A percentile compares a stretch with the other conserved stretches of the same genome.
Evolutionary conservation across 2,329 filamentous ascomycete genomes (phyloP).

Genomic region (Colletotrichum cereale): DNA sequence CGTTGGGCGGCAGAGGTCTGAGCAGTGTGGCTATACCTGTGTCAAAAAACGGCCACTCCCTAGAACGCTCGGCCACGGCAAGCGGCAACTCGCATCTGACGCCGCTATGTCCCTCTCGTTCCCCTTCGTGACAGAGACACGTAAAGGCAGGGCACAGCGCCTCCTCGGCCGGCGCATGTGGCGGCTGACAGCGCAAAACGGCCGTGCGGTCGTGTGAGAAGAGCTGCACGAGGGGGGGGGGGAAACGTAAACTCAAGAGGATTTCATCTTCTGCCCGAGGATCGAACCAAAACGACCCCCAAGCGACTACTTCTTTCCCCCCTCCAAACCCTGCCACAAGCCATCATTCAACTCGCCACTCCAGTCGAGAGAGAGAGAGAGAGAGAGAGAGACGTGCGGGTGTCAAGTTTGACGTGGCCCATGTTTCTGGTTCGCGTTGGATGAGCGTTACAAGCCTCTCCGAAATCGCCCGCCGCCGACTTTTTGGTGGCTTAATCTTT

Average conservation of each 20-base stretch:
- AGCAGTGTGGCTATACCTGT: conserved; percentile 37
- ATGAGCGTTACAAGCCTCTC: neutral
- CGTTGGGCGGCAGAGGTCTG: conserved; percentile 36
- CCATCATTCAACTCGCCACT: conserved; percentile 18
- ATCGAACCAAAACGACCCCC: conserved; percentile 30
- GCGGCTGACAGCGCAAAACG: conserved; percentile 20
- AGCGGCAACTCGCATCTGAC: conserved; percentile 23
- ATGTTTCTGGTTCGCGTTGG: conserved; percentile 11
- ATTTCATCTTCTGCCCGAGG: conserved; percentile 39
- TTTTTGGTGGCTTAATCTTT: neutral
- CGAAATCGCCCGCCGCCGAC: neutral
- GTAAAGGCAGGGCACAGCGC: conserved; percentile 12
- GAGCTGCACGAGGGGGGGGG: neutral
- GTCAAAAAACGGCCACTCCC: conserved; percentile 7
- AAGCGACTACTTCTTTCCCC: neutral
- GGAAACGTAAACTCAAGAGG: conserved; percentile 16
- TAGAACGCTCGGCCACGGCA: conserved; percentile 24
- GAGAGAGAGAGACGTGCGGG: conserved; percentile 31
- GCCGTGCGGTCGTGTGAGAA: conserved; percentile 35
- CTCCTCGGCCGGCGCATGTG: conserved; percentile 20
- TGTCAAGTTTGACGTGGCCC: conserved; percentile 32
- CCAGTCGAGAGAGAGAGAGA: too few relatives aligned
- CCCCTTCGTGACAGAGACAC: conserved; percentile 3
- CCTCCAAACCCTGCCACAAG: neutral
- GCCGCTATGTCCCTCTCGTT: conserved; percentile 24